A percentile compares a stretch with the other conserved stretches of the same genome.
Conservation (phyloP, 208 protist genomes). For the Tritrichomonas foetus region DNA sequence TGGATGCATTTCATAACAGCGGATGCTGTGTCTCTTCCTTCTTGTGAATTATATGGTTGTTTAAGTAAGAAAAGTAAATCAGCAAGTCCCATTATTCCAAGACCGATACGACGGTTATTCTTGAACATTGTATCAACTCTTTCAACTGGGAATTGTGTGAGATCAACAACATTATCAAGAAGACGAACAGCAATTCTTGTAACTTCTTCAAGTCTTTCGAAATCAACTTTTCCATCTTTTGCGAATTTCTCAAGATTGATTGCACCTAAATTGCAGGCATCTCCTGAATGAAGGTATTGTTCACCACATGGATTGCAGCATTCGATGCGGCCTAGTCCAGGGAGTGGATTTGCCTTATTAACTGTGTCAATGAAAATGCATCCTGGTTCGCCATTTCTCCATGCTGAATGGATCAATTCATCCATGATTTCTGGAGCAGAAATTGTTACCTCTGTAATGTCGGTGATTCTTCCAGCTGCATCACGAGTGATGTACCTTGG, state of each 20-base stretch:
- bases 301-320: conserved; percentile 34
- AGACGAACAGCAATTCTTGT: neutral
- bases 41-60: neutral
- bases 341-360: conserved; percentile 7
- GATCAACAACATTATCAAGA: neutral
- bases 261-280: neutral
- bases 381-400: neutral
- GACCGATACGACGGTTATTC: neutral
- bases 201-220: neutral
- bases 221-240: neutral
- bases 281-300: conserved; percentile 20
- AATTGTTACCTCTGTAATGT: neutral
- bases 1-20: neutral
- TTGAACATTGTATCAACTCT: neutral
- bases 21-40: neutral
- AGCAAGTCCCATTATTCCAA: neutral
- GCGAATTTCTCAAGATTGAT: conserved; percentile 21
- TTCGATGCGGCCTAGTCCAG: neutral
- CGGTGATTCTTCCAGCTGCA: neutral
- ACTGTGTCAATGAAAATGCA: conserved; percentile 28
- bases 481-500: conserved; percentile 31
- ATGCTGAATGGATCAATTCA: neutral
- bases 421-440: conserved; percentile 20
- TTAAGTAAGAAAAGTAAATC: neutral
- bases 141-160: conserved; percentile 11